A percentile compares a stretch with the other conserved stretches of the same genome.
phyloP scores from a whole-genome alignment of 2,329 filamentous ascomycete species.

The Aspergillus aculeatus region DNA sequence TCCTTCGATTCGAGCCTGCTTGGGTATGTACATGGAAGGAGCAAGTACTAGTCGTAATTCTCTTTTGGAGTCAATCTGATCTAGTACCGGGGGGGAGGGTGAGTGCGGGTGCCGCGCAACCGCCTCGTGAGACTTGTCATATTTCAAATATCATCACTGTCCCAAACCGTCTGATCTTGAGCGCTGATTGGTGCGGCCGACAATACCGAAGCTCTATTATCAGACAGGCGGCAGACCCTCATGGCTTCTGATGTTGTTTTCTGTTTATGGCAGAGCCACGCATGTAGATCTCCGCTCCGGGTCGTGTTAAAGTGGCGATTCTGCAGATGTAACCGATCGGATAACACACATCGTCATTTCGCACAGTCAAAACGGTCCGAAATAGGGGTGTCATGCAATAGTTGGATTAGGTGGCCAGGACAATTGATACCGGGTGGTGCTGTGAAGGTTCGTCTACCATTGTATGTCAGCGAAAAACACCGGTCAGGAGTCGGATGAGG shows the following conservation, averaged over 20 bases:
- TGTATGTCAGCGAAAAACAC: background rate
- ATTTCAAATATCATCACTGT: background rate
- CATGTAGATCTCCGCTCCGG: background rate
- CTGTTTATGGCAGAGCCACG: background rate
- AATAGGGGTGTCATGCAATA: background rate
- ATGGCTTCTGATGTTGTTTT: background rate
- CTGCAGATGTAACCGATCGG: background rate
- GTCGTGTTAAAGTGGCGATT: background rate
- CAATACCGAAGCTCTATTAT: background rate
- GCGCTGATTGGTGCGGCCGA: background rate
- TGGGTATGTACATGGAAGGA: background rate
- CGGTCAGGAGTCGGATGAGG: background rate
- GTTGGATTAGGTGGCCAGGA: background rate
- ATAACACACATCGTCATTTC: background rate
- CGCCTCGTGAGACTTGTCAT: background rate
- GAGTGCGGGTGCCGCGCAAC: background rate
- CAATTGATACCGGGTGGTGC: background rate
- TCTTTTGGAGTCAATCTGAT: background rate
- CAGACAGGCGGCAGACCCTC: background rate
- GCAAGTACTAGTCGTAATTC: background rate
- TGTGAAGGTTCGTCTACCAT: background rate
- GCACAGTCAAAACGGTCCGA: background rate
- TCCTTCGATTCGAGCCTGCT: background rate
- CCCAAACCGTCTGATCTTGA: background rate
- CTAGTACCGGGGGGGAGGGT: background rate